Conservation (phyloP, 148 eudicot species). For the Arbutus unedo region DNA sequence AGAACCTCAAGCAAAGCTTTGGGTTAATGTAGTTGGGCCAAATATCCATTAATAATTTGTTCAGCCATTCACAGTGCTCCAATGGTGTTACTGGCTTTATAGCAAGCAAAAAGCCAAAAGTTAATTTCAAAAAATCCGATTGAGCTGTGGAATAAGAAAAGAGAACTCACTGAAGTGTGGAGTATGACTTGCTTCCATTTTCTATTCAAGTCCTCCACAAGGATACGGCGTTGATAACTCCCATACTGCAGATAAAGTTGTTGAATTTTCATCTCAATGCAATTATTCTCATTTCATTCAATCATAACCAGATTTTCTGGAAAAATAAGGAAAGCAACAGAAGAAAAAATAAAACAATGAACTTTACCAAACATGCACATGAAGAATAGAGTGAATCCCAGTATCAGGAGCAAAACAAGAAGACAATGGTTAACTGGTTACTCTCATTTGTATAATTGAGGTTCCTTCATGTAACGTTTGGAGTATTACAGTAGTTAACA, state of each 20-base stretch:
- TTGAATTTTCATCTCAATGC: conserved; percentile 19
- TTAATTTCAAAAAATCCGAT: neutral
- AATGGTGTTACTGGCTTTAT: conserved; percentile 77
- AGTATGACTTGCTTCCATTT: conserved; percentile 80
- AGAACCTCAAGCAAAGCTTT: conserved; percentile 65
- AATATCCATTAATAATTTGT: conserved; percentile 75
- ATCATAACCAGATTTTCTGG: neutral
- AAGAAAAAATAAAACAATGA: neutral
- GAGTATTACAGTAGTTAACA: neutral
- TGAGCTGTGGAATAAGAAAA: conserved; percentile 7
- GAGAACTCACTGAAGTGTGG: conserved; percentile 52
- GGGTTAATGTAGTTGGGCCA: conserved; percentile 83
- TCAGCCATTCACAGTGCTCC: conserved; percentile 97
- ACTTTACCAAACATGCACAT: neutral
- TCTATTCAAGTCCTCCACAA: conserved; percentile 79
- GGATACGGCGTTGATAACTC: conserved; percentile 53
- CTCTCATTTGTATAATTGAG: neutral
- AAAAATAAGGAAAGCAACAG: neutral
- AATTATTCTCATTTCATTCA: neutral
- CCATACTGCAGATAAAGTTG: conserved; percentile 55
- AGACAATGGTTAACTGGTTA: neutral
- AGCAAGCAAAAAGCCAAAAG: conserved; percentile 13
- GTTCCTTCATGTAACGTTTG: neutral
- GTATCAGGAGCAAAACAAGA: neutral
- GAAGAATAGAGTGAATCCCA: neutral